Conservation (phyloP, 352 stramenopile species). For the Phytophthora rubi region DNA sequence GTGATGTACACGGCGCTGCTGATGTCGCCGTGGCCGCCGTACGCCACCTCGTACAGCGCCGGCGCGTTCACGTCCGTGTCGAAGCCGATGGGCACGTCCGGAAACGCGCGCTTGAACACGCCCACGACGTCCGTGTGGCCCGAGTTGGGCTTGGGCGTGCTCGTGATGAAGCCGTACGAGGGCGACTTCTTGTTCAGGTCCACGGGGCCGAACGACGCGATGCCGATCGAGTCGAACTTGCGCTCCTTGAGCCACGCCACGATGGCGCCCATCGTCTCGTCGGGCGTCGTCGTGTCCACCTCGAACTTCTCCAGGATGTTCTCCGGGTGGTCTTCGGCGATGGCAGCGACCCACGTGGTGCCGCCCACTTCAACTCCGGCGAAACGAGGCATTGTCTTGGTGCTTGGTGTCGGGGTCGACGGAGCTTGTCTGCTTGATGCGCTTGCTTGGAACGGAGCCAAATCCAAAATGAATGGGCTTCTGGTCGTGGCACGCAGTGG, state of each 20-base stretch:
- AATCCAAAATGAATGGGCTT: neutral
- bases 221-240: constrained; percentile 87
- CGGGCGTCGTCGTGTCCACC: constrained; percentile 89
- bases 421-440: neutral
- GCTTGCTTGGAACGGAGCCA: neutral
- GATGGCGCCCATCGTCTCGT: constrained; percentile 82
- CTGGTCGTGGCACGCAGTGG: neutral
- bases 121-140: constrained; percentile 80
- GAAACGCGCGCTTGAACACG: constrained; percentile 79
- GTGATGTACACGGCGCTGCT: constrained; percentile 94
- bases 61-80: constrained; percentile 99
- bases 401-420: neutral
- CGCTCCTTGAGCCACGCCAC: constrained; percentile 85
- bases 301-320: constrained; percentile 88
- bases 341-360: constrained; percentile 94
- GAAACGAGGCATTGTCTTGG: constrained; percentile 38
- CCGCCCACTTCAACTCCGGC: constrained; percentile 93
- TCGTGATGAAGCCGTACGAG: constrained; percentile 96
- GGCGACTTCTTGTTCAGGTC: constrained; percentile 81
- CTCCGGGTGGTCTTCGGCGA: constrained; percentile 87
- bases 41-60: constrained; percentile 93
- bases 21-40: constrained; percentile 81
- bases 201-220: constrained; percentile 95
- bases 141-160: constrained; percentile 95
- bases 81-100: constrained; percentile 84